phyloP scores from a whole-genome alignment of 768 basidiomycete genomes.

The Clitopilus passeckerianus region DNA sequence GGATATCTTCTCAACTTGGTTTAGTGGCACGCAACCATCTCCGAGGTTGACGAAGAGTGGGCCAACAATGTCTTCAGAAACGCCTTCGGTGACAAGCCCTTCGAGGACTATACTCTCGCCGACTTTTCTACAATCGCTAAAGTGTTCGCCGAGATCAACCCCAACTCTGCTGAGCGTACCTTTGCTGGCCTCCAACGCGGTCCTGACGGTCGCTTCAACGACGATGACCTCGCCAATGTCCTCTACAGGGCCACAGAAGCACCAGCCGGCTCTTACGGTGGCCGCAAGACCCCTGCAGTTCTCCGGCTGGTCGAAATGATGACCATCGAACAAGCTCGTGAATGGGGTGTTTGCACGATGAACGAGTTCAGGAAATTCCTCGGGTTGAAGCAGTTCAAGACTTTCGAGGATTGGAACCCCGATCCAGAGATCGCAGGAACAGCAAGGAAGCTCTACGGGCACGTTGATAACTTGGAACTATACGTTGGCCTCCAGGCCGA shows the following conservation, averaged over 20 bases:
- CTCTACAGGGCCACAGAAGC: conserved; percentile 40
- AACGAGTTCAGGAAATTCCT: conserved; percentile 52
- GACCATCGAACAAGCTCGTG: conserved; percentile 47
- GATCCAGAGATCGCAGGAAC: conserved; percentile 32
- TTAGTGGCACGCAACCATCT: conserved; percentile 56
- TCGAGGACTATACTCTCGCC: conserved; percentile 39
- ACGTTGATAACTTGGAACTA: conserved; percentile 25
- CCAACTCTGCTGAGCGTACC: conserved; percentile 31
- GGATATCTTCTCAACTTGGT: not conserved
- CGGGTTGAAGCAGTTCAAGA: conserved; percentile 33
- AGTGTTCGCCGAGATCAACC: not conserved
- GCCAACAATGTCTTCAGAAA: conserved; percentile 39
- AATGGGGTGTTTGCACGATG: conserved; percentile 53
- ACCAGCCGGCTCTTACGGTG: conserved; percentile 42
- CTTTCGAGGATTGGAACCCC: conserved; percentile 48
- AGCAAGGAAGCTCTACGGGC: conserved; percentile 22
- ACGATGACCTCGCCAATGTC: conserved; percentile 45
- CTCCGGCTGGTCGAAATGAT: conserved; percentile 51
- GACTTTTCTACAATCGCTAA: conserved; percentile 10
- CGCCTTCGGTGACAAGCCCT: conserved; percentile 30
- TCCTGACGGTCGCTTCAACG: conserved; percentile 42
- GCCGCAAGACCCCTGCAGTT: conserved; percentile 39
- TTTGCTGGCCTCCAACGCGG: conserved; percentile 44
- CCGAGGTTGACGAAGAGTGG: conserved; percentile 47
- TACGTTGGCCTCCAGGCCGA: conserved; percentile 21